Base-by-base conservation (phyloP, 345 rosid genomes). In the Salix udensis region DNA sequence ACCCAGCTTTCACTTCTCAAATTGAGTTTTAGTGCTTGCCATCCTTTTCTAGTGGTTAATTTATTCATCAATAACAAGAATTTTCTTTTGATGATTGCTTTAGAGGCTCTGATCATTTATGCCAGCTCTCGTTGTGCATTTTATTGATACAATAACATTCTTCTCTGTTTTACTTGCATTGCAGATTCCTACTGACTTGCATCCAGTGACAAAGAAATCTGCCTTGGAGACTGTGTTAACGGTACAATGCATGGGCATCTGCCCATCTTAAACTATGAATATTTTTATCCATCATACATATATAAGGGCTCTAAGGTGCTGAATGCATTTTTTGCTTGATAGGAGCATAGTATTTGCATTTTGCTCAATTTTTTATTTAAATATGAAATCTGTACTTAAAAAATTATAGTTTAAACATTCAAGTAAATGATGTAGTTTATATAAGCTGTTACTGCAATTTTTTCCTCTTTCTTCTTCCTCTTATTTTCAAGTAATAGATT, bases 171-270 rank as follows among this genome's bases (percentile, higher is more conserved):
- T 61, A 60, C 61, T 68, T 78, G 71, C 40, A 44, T 80, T 85
- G 83, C 91, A 96, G 99, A 96, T 96, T 87, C 99, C 99, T 18
- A 93, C 85, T n/a, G 99, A 91, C 78, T 79, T 96, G 85, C 99
- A 96, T 91, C 98, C 96, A 18, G 96, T 82, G 73, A 96, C 99
- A 55, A 86, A 89, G 71, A 96, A 93, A 84, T 96, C 99, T 79
- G 60, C 99, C 31, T 80, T 96, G 86, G 99, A 96, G 90, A 96
- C 99, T 67, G 99, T 96, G 81, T 82, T 96, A 74, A 96, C 99
- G 97, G 99, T 96, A 93, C n/a, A 58, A 58, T 23, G 64, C 64
- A 58, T 23, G 64, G 64, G 12, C 64, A 58, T 3, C 64, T 58
- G 64, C 28, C 64, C 28, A 58, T 58, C 64, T 58, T 58, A 58